Conservation (phyloP, 495 filamentous ascomycete species). For the Evernia prunastri region DNA sequence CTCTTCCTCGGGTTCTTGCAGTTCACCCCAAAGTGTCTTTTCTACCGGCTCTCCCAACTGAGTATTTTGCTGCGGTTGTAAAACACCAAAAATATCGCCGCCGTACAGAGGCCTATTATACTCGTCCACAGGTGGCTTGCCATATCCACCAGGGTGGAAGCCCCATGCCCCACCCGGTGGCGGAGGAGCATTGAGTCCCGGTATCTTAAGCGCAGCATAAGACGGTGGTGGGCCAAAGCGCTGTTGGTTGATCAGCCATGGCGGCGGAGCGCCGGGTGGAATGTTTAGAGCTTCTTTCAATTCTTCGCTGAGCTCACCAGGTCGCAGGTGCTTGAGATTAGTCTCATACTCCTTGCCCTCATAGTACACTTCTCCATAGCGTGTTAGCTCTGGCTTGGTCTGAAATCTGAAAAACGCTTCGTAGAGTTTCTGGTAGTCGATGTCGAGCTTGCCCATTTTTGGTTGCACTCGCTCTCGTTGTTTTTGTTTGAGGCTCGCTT, state of each 20-base stretch:
- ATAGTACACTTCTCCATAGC: conserved; percentile 96
- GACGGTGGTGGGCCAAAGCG: conserved; percentile 87
- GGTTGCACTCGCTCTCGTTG: conserved; percentile 90
- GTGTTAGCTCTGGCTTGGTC: conserved; percentile 87
- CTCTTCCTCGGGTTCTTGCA: conserved; percentile 78
- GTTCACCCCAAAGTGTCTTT: conserved; percentile 84
- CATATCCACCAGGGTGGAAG: conserved; percentile 91
- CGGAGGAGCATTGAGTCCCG: conserved; percentile 90
- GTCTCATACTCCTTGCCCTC: conserved; percentile 98
- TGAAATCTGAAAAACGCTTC: conserved; percentile 98
- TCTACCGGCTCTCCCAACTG: conserved; percentile 76
- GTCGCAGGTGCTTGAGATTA: conserved; percentile 79
- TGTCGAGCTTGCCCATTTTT: conserved; percentile 95
- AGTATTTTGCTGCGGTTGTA: conserved; percentile 55
- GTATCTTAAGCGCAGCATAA: conserved; percentile 87
- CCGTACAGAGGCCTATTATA: conserved; percentile 85
- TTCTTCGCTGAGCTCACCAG: conserved; percentile 84
- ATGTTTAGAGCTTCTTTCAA: conserved; percentile 92
- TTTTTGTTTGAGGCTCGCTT: conserved; percentile 86
- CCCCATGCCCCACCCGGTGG: conserved; percentile 94
- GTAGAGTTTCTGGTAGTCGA: conserved; percentile 96
- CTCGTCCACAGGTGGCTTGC: conserved; percentile 91
- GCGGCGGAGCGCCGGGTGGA: conserved; percentile 85
- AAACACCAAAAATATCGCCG: conserved; percentile 85
- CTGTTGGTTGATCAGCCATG: conserved; percentile 96